phyloP scores from a whole-genome alignment of 2,329 filamentous ascomycete species.

The Ophiocordyceps camponoti-rufipedis region DNA sequence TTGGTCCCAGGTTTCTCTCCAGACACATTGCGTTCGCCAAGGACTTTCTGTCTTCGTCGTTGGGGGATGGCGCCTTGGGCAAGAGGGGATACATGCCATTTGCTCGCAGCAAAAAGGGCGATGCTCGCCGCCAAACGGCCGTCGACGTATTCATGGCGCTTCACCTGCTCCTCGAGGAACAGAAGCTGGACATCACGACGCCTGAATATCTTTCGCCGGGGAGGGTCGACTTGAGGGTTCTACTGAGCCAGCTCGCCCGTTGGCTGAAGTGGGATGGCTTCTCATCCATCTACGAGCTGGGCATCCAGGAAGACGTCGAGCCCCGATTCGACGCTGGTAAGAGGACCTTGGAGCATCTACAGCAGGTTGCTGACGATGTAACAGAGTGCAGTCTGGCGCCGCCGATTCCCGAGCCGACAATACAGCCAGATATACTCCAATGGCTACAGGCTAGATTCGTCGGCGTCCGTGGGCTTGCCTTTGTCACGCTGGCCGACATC shows the following conservation, averaged over 20 bases:
- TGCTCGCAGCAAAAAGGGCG: slow-evolving; percentile 29
- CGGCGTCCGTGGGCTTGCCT: slow-evolving; percentile 16
- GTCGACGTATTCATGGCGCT: slow-evolving; percentile 56
- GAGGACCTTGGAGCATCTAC: slow-evolving; percentile 1
- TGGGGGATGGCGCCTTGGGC: slow-evolving; percentile 36
- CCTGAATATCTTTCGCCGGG: slow-evolving; percentile 25
- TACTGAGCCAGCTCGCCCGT: slow-evolving; percentile 61
- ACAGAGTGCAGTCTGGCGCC: slow-evolving; percentile 14
- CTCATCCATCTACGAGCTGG: slow-evolving; percentile 28
- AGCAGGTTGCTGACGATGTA: not conserved
- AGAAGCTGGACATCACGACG: slow-evolving; percentile 53
- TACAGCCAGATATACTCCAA: slow-evolving; percentile 25
- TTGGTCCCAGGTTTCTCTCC: slow-evolving; percentile 23
- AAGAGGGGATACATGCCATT: slow-evolving; percentile 47
- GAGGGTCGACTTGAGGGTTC: slow-evolving; percentile 39
- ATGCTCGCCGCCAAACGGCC: slow-evolving; percentile 40
- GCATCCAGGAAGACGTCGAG: slow-evolving; percentile 29
- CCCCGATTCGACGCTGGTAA: slow-evolving; percentile 20
- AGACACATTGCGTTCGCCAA: slow-evolving; percentile 39
- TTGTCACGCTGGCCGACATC: slow-evolving; percentile 25
- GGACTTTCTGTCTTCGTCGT: slow-evolving; percentile 42
- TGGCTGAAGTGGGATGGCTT: slow-evolving; percentile 60
- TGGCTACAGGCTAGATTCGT: slow-evolving; percentile 34
- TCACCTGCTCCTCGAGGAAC: slow-evolving; percentile 77
- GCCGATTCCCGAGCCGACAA: slow-evolving; percentile 14